Percentiles rank a stretch among this genome's conserved stretches.
Evolutionary conservation across 495 filamentous ascomycete species (phyloP).

Genomic region (Apiosordaria backusii): DNA sequence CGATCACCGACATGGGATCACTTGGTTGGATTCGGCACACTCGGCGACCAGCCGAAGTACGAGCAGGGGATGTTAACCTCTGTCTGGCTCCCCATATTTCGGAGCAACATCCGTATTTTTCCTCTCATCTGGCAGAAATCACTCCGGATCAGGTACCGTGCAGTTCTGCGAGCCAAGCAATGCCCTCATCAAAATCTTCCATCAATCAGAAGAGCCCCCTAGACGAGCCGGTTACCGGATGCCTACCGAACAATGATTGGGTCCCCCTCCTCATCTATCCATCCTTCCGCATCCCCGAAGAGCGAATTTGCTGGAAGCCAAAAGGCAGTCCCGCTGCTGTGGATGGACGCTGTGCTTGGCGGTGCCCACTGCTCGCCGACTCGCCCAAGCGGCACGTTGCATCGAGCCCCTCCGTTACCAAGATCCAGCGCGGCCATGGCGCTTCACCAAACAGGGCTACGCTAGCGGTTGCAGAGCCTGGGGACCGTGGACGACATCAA

Average conservation of each 20-base stretch:
- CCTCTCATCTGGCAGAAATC: background rate
- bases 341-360: constrained; percentile 10
- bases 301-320: background rate
- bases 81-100: too few relatives aligned
- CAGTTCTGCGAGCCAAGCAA: background rate
- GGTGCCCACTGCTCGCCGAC: constrained; percentile 8
- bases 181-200: background rate
- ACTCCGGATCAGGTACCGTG: background rate
- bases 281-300: background rate
- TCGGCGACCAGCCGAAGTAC: background rate
- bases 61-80: background rate
- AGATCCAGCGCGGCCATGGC: constrained; percentile 12
- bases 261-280: background rate
- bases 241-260: constrained; percentile 8
- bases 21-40: background rate
- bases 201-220: constrained; percentile 13
- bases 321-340: constrained; percentile 8
- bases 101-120: background rate
- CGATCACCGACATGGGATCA: background rate
- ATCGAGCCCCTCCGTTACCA: constrained; percentile 16
- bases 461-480: background rate
- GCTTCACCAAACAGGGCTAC: constrained; percentile 9
- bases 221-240: constrained; percentile 15
- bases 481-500: background rate
- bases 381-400: constrained; percentile 9